Conservation (phyloP, 352 stramenopile genomes). For the Phytophthora citrophthora region DNA sequence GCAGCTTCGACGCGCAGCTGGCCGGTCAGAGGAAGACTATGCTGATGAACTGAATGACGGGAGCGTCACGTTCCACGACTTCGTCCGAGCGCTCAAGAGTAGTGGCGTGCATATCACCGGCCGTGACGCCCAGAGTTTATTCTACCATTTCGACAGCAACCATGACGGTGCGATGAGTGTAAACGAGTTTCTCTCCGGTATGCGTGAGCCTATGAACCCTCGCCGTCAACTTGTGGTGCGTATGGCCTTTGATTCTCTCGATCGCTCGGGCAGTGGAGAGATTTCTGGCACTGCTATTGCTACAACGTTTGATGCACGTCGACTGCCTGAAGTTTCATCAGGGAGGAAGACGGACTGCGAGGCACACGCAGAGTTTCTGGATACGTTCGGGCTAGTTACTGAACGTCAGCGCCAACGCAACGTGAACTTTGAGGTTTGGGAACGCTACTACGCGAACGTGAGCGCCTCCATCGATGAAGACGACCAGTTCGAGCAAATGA, state of each 20-base stretch:
- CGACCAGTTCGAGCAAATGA: slow-evolving; percentile 94
- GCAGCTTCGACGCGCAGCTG: slow-evolving; percentile 67
- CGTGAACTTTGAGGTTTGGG: slow-evolving; percentile 68
- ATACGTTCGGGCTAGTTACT: slow-evolving; percentile 72
- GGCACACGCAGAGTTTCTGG: slow-evolving; percentile 84
- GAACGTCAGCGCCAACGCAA: slow-evolving; percentile 58
- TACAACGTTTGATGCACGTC: slow-evolving; percentile 78
- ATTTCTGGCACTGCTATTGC: slow-evolving; percentile 79
- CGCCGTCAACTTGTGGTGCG: slow-evolving; percentile 79
- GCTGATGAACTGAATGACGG: slow-evolving; percentile 75
- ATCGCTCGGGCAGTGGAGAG: slow-evolving; percentile 78
- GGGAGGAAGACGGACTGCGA: slow-evolving; percentile 79
- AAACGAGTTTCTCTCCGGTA: slow-evolving; percentile 83
- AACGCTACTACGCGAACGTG: slow-evolving; percentile 91
- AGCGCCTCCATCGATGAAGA: slow-evolving; percentile 90
- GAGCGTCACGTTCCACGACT: slow-evolving; percentile 72
- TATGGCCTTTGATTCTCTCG: slow-evolving; percentile 89
- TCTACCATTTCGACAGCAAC: slow-evolving; percentile 89
- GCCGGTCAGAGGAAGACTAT: slow-evolving; percentile 23
- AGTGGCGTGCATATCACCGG: slow-evolving; percentile 58
- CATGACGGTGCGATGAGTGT: slow-evolving; percentile 84
- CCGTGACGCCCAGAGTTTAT: slow-evolving; percentile 65
- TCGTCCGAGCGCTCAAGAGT: slow-evolving; percentile 73
- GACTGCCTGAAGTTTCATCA: slow-evolving; percentile 85
- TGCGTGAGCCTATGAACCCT: slow-evolving; percentile 86